phyloP scores from a whole-genome alignment of 1,284 basidiomycete genomes.

The Papiliotrema terrestris region DNA sequence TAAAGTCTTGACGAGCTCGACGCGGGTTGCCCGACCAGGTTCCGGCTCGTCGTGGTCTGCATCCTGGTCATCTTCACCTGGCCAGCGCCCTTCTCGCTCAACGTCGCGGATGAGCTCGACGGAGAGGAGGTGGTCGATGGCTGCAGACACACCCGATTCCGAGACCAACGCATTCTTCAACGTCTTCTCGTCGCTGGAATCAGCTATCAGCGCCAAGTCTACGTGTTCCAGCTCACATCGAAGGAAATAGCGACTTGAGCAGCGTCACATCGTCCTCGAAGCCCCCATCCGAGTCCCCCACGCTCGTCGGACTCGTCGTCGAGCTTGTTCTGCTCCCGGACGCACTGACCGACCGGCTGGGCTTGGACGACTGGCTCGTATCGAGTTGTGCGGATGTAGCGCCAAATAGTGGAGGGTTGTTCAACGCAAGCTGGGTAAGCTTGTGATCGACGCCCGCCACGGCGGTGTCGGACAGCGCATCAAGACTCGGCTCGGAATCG shows the following conservation, averaged over 20 bases:
- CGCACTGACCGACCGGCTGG: not conserved
- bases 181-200: conserved; percentile 3
- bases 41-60: not conserved
- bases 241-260: conserved; percentile 30
- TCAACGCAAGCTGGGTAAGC: not conserved
- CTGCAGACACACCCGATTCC: conserved; percentile 21
- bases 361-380: not conserved
- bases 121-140: conserved; percentile 41
- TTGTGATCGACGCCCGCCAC: not conserved
- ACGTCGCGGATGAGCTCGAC: conserved; percentile 36
- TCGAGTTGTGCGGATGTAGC: not conserved
- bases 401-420: not conserved
- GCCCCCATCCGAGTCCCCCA: not conserved
- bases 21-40: not conserved
- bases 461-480: not conserved
- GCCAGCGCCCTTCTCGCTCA: conserved; percentile 32
- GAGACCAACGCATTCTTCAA: conserved; percentile 22
- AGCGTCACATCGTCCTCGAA: conserved; percentile 11
- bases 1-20: not conserved
- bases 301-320: not conserved
- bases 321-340: not conserved
- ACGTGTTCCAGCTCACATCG: conserved; percentile 17
- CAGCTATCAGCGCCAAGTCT: not conserved
- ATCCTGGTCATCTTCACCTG: conserved; percentile 14
- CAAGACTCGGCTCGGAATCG: not conserved